Evolutionary conservation across 2,329 filamentous ascomycete species (phyloP).

Genomic region (Dactylellina cionopaga): DNA sequence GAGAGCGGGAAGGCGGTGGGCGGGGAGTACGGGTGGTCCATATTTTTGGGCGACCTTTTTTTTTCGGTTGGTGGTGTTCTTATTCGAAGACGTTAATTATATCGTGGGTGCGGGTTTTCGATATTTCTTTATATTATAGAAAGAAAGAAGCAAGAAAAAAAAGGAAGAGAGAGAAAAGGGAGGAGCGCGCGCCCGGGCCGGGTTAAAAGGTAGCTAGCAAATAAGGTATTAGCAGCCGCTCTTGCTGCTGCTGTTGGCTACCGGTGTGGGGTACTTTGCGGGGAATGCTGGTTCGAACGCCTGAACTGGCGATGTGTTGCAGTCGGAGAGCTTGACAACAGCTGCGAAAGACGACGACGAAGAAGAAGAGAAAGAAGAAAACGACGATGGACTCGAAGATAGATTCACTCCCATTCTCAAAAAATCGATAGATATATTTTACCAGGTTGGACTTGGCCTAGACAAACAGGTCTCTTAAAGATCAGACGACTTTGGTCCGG

Average conservation of each 20-base stretch:
- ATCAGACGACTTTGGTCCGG: background rate
- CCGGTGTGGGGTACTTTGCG: slow-evolving; percentile 22
- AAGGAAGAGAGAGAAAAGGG: background rate
- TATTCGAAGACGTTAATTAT: background rate
- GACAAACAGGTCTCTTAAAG: too few species aligned
- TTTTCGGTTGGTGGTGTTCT: background rate
- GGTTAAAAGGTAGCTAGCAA: background rate
- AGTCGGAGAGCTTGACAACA: too few species aligned
- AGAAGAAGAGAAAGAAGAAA: too few species aligned
- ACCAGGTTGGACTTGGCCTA: too few species aligned
- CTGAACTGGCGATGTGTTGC: slow-evolving; percentile 1
- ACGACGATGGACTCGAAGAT: too few species aligned
- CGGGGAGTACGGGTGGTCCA: slow-evolving; percentile 40
- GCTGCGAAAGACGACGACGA: background rate
- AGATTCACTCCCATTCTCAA: background rate
- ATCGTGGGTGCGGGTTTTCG: background rate
- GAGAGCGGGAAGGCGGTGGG: slow-evolving; percentile 45
- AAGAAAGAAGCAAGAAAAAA: background rate
- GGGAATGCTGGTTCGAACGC: background rate
- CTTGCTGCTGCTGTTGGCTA: background rate
- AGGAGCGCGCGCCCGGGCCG: background rate
- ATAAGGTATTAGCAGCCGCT: too few species aligned
- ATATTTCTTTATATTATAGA: background rate
- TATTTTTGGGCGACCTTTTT: slow-evolving; percentile 18
- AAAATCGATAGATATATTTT: too few species aligned